phyloP scores from a whole-genome alignment of 139 green algal genomes.

The Microglena sp. region DNA sequence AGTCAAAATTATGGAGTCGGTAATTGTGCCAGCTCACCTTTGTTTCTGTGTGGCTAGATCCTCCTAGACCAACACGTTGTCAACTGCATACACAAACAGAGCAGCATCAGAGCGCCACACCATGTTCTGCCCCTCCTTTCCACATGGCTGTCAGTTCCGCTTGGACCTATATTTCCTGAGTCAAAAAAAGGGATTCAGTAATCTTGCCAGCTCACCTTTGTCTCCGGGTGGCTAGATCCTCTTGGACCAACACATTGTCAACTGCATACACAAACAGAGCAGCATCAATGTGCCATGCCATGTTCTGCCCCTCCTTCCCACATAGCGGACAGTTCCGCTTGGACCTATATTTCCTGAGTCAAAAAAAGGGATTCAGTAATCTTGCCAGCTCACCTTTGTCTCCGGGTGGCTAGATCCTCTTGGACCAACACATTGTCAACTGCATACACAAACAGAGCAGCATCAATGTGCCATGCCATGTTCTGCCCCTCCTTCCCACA shows the following conservation, averaged over 20 bases:
- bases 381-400: slow-evolving; percentile 36
- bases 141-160: too few relatives aligned
- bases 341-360: too few relatives aligned
- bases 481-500: too few relatives aligned
- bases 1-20: too few relatives aligned
- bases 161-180: too few relatives aligned
- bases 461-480: slow-evolving; percentile 20
- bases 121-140: too few relatives aligned
- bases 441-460: slow-evolving; percentile 33
- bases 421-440: slow-evolving; percentile 36
- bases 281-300: slow-evolving; percentile 19
- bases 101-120: slow-evolving; percentile 23
- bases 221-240: slow-evolving; percentile 31
- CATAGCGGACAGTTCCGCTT: too few relatives aligned
- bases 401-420: slow-evolving; percentile 33
- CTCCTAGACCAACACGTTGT: slow-evolving; percentile 40
- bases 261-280: slow-evolving; percentile 36
- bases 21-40: slow-evolving; percentile 34
- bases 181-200: too few relatives aligned
- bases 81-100: slow-evolving; percentile 33
- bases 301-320: too few relatives aligned
- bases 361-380: too few relatives aligned
- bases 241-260: slow-evolving; percentile 36
- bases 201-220: slow-evolving; percentile 38
- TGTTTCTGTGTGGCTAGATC: slow-evolving; percentile 32